Evolutionary conservation across 176 grass and related monocot species (phyloP).

Genomic region (Pontederia paniculata): DNA sequence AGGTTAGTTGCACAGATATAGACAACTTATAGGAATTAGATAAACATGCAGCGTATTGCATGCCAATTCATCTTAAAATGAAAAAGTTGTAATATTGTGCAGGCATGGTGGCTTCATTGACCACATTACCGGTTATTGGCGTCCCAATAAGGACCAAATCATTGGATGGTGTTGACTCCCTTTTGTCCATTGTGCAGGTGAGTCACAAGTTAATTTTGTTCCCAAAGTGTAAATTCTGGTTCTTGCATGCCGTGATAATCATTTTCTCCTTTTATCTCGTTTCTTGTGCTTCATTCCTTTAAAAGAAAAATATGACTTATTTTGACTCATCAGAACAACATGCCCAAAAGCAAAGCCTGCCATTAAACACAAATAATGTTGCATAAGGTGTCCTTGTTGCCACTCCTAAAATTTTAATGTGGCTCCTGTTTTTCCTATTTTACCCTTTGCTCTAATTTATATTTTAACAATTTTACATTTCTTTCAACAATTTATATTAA

Average conservation of each 20-base stretch:
- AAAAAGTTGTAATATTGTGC: constrained; percentile 6
- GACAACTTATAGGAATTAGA: neutral
- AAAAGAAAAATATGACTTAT: no score
- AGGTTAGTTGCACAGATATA: constrained; percentile 25
- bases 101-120: constrained; percentile 93
- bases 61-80: neutral
- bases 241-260: neutral
- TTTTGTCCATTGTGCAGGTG: constrained; percentile 94
- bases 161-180: constrained; percentile 60
- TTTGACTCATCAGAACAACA: no score
- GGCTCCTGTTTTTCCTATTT: no score
- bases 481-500: no score
- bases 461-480: no score
- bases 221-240: no score
- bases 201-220: neutral
- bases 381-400: no score
- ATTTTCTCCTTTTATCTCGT: neutral
- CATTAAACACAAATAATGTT: no score
- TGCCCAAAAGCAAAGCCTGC: no score
- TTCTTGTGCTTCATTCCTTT: no score
- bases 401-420: no score
- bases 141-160: constrained; percentile 58
- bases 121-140: constrained; percentile 62
- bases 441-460: no score
- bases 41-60: neutral